Conservation (phyloP, 108 stramenopile species). For the Cylindrotheca closterium region DNA sequence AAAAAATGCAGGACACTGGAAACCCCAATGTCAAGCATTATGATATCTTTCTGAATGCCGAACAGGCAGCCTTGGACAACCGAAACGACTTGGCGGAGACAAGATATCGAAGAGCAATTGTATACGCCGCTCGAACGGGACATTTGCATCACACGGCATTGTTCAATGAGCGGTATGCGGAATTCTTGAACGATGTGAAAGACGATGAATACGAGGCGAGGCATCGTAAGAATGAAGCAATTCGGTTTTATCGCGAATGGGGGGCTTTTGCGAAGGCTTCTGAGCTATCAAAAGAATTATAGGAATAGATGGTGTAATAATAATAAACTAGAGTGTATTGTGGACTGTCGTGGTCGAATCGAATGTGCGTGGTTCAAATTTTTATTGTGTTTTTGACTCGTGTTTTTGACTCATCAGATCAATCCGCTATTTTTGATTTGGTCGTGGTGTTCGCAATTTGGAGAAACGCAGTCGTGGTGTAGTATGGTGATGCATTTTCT, state of each 20-base stretch:
- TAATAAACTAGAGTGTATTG: too few species aligned
- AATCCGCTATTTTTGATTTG: too few species aligned
- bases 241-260: slow-evolving; percentile 2
- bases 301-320: too few species aligned
- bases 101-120: background rate
- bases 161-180: too few species aligned
- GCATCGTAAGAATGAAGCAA: slow-evolving; percentile 2
- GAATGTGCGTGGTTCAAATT: too few species aligned
- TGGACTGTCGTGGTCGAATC: too few species aligned
- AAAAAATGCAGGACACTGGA: slow-evolving; percentile 9
- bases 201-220: slow-evolving; percentile 3
- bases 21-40: slow-evolving; percentile 22
- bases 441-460: too few species aligned
- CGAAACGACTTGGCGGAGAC: background rate
- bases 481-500: too few species aligned
- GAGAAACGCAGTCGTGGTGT: too few species aligned
- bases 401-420: too few species aligned
- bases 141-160: slow-evolving; percentile 3
- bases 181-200: slow-evolving; percentile 2
- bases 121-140: background rate
- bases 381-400: too few species aligned
- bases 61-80: background rate
- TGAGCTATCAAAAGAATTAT: too few species aligned
- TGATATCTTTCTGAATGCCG: slow-evolving; percentile 7
- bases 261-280: slow-evolving; percentile 6